phyloP scores from a whole-genome alignment of 2,329 filamentous ascomycete genomes.

The Zymoseptoria passerinii region DNA sequence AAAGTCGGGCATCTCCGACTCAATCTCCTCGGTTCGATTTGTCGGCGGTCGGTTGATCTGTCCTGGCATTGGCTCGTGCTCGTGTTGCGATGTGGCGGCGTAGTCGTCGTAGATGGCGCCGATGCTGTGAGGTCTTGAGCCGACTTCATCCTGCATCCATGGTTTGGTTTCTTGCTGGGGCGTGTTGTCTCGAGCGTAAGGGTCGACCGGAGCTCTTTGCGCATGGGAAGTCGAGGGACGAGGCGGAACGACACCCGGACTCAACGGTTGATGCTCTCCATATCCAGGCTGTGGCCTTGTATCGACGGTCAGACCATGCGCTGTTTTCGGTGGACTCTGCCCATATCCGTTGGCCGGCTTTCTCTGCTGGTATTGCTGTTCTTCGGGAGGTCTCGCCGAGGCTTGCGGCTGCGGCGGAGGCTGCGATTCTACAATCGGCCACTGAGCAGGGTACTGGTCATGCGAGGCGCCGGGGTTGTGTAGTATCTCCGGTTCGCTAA shows the following conservation, averaged over 20 bases:
- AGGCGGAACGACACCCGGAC: constrained; percentile 14
- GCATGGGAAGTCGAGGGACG: constrained; percentile 15
- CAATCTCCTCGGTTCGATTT: constrained; percentile 35
- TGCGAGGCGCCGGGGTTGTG: not conserved
- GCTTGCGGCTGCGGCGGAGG: constrained; percentile 6
- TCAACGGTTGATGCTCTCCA: constrained; percentile 11
- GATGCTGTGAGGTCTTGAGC: constrained; percentile 6
- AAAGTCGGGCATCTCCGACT: constrained; percentile 57
- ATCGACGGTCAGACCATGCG: constrained; percentile 9
- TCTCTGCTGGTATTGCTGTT: constrained; percentile 9
- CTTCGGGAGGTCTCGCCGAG: constrained; percentile 1
- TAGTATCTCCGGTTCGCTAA: not conserved
- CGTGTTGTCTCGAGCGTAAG: constrained; percentile 1
- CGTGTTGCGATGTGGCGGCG: constrained; percentile 1
- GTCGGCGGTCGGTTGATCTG: constrained; percentile 11
- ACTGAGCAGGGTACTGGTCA: constrained; percentile 19
- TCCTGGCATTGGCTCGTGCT: constrained; percentile 5
- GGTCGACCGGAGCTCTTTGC: constrained; percentile 4
- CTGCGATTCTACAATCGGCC: constrained; percentile 14
- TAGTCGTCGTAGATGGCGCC: constrained; percentile 18
- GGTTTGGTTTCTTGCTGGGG: constrained; percentile 6
- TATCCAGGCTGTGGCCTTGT: constrained; percentile 12
- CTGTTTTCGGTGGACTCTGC: constrained; percentile 1
- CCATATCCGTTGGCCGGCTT: not conserved
- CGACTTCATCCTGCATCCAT: constrained; percentile 6